Evolutionary conservation across 345 rosid species (phyloP).

Genomic region (Psidium friedrichsthalianum): DNA sequence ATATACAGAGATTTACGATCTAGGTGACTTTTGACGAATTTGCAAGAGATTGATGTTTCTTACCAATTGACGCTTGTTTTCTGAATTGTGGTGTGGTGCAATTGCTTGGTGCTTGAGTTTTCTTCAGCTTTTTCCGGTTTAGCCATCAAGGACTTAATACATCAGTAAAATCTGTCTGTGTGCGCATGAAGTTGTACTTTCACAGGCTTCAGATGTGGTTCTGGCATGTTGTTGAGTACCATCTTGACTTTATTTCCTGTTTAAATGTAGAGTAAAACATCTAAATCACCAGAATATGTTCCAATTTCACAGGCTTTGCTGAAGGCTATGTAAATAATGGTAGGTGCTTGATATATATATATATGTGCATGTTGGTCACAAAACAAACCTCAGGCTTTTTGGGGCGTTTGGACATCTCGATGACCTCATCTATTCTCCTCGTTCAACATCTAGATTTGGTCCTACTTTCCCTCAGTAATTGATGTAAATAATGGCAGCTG

Average conservation of each 20-base stretch:
- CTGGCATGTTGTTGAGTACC: not conserved
- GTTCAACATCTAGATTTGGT: not conserved
- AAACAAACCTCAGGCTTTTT: not conserved
- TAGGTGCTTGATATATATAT: not conserved
- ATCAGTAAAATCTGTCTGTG: not conserved
- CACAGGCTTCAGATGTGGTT: not conserved
- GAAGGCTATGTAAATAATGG: not conserved
- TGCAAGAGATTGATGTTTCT: not conserved
- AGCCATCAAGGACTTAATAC: not conserved
- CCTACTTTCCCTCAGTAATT: not conserved
- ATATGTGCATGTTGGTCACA: not conserved
- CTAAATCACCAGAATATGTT: not conserved
- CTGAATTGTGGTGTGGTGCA: not conserved
- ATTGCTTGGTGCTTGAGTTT: not conserved
- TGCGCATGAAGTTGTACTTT: not conserved
- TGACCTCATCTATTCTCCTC: not conserved
- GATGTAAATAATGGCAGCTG: not conserved
- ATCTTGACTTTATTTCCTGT: not conserved
- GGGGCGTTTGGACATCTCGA: not conserved
- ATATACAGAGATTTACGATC: not conserved
- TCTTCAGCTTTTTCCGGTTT: not conserved
- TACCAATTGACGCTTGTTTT: not conserved
- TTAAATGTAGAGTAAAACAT: not conserved
- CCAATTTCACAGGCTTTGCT: not conserved
- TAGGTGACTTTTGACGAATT: not conserved